phyloP scores from a whole-genome alignment of 2,329 filamentous ascomycete genomes.

The Hypoxylon sp. region DNA sequence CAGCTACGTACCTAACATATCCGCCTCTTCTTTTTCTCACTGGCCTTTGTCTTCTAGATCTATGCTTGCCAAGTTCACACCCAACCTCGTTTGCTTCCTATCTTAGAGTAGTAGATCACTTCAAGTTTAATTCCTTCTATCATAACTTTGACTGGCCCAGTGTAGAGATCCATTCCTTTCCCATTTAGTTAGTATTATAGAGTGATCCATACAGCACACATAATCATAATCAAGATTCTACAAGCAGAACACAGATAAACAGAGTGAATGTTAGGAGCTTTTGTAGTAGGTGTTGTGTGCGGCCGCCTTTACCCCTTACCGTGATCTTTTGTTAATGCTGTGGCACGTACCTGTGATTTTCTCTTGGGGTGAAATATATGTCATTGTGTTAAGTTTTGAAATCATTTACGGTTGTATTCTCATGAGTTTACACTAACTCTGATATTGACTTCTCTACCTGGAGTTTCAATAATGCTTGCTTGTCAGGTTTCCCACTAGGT shows the following conservation, averaged over 20 bases:
- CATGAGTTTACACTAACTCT: neutral
- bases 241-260: too few relatives aligned
- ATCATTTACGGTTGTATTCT: neutral
- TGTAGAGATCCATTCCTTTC: too few relatives aligned
- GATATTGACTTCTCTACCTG: neutral
- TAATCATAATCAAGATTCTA: too few relatives aligned
- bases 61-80: neutral
- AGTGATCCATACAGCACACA: too few relatives aligned
- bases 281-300: neutral
- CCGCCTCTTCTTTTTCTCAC: too few relatives aligned
- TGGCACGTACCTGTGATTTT: neutral
- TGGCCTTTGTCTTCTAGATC: neutral
- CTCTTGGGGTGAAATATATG: neutral
- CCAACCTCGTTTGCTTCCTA: neutral
- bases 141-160: neutral
- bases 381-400: neutral
- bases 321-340: neutral
- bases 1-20: too few relatives aligned
- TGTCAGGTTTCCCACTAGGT: conserved; percentile 28
- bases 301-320: neutral
- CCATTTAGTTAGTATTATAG: too few relatives aligned
- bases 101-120: neutral
- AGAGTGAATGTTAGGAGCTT: neutral
- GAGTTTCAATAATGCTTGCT: conserved; percentile 11
- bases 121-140: neutral